Base-by-base conservation (phyloP, 2,329 filamentous ascomycete species). In the Helicocarpus griseus region DNA sequence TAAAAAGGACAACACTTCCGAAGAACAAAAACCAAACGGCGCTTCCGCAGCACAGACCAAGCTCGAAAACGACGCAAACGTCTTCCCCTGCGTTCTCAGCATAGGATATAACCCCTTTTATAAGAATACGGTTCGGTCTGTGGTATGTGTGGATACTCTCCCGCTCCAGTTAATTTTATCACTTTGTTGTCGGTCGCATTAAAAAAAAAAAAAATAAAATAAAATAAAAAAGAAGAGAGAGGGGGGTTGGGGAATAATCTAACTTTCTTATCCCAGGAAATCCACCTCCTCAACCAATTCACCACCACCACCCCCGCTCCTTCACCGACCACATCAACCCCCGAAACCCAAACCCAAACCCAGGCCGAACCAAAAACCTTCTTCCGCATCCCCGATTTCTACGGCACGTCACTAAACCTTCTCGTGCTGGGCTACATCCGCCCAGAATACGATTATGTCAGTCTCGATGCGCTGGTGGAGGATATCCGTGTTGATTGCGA, bases 61-160 rank as follows among this genome's bases (percentile, higher is more conserved):
- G 7, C 40, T 52, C 4, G 36, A 40, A 21, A 46, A 51, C 29
- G 41, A 50, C 13, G 56, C 60, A 7, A 63, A 59, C 17, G 74
- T 93, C 52, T 88, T 85, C 69, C 88, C 88, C 1, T 93, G 94
- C 79, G 89, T 95, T 58, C 87, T 96, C 84, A 88, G 83, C 55
- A 91, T 96, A 58, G 93, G 93, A 41, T 97, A 90, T 79, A 98
- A 97, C 70, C 93, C 93, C 0, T 97, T 90, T 72, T 98, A 95
- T 78, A 89, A 90, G 67, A 97, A 98, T 76, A 83, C 79, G 4
- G 82, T 87, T 44, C 83, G 88, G 56, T 88, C 81, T 56, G 89
- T 93, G 64, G 77, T 75, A 69, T 39, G 70, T 72, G 6, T 13
- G 13, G 13, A 2, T 36, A 28, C n/a, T 40, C 45, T 36, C 33